These are phyloP conservation scores for Cutaneotrichosporon curvatum DNA, from an alignment of 1,284 basidiomycete genomes.

Conservation along the genomic window DNA sequence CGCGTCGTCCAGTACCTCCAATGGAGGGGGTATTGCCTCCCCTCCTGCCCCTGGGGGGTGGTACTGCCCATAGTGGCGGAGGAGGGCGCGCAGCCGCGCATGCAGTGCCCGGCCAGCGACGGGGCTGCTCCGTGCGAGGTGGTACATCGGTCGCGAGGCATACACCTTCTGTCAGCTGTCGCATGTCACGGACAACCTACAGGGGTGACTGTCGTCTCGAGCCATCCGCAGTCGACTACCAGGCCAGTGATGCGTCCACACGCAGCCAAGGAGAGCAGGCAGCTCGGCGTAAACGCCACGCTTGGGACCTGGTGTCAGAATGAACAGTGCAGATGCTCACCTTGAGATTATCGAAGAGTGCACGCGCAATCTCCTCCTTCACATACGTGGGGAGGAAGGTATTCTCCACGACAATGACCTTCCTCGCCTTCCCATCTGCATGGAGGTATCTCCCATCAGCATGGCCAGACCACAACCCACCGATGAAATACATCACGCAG, in stretches of 20 bases:
- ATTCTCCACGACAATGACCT: constrained; percentile 85
- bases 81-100: constrained; percentile 64
- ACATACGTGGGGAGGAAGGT: constrained; percentile 76
- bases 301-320: constrained; percentile 65
- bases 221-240: constrained; percentile 83
- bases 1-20: constrained; percentile 21
- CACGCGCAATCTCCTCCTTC: constrained; percentile 77
- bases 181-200: constrained; percentile 51
- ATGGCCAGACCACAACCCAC: constrained; percentile 52
- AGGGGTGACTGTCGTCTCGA: constrained; percentile 80
- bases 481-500: constrained; percentile 74
- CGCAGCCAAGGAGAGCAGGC: constrained; percentile 73
- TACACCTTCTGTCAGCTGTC: constrained; percentile 61
- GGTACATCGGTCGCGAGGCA: constrained; percentile 74
- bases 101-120: constrained; percentile 69
- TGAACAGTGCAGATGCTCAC: constrained; percentile 46
- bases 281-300: constrained; percentile 82
- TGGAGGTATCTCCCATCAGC: constrained; percentile 62
- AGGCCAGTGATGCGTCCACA: constrained; percentile 84
- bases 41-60: constrained; percentile 3
- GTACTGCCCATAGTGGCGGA: constrained; percentile 61
- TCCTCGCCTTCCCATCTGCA: constrained; percentile 86
- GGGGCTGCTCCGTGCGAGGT: constrained; percentile 71
- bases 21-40: background rate
- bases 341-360: constrained; percentile 84